These are phyloP conservation scores for Botrytis fabae DNA, from an alignment of 2,329 filamentous ascomycete genomes.

Conservation along the genomic window DNA sequence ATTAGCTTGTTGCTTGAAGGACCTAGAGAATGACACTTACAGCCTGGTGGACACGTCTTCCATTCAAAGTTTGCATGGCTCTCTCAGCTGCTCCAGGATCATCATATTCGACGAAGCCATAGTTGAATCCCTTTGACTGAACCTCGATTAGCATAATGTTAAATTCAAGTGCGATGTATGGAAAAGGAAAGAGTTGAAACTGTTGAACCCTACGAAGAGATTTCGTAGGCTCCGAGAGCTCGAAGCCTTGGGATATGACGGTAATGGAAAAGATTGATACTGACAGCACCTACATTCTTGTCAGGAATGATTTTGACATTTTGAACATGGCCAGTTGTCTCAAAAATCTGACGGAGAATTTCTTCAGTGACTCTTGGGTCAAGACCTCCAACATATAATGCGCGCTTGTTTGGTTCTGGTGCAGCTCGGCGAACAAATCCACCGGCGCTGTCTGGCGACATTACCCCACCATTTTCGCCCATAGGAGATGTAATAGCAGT, in stretches of 20 bases:
- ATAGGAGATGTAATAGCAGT: slow-evolving; percentile 88
- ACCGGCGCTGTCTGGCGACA: slow-evolving; percentile 82
- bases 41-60: slow-evolving; percentile 90
- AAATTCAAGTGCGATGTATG: slow-evolving; percentile 26
- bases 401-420: slow-evolving; percentile 97
- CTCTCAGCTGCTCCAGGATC: slow-evolving; percentile 94
- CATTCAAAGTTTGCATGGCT: slow-evolving; percentile 96
- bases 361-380: slow-evolving; percentile 96
- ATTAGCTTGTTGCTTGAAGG: neutral
- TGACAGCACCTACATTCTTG: slow-evolving; percentile 81
- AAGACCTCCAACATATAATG: slow-evolving; percentile 91
- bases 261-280: slow-evolving; percentile 39
- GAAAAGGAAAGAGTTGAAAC: slow-evolving; percentile 25
- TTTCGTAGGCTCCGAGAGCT: slow-evolving; percentile 29
- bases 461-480: slow-evolving; percentile 65
- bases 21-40: slow-evolving; percentile 54
- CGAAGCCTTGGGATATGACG: slow-evolving; percentile 30
- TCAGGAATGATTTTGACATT: slow-evolving; percentile 99
- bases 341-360: slow-evolving; percentile 94
- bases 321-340: slow-evolving; percentile 96
- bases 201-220: slow-evolving; percentile 32
- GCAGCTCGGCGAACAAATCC: slow-evolving; percentile 86
- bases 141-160: slow-evolving; percentile 43
- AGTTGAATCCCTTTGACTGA: slow-evolving; percentile 95
- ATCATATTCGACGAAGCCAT: slow-evolving; percentile 98